A percentile compares a stretch with the other conserved stretches of the same genome.
Conservation (phyloP, 164 flowering plant species). For the Aristolochia contorta region DNA sequence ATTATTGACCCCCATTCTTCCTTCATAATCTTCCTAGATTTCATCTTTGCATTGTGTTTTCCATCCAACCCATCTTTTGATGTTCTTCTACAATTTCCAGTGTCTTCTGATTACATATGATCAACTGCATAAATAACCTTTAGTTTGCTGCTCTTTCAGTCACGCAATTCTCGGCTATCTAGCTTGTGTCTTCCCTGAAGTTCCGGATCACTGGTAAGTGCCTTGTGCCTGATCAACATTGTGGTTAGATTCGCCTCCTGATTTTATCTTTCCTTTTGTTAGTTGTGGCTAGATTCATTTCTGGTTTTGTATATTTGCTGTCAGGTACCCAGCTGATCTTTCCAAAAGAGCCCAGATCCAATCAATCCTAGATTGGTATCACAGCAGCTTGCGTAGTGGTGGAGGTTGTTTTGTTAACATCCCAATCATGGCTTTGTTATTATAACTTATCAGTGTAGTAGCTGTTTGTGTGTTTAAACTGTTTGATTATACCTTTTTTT, state of each 20-base stretch:
- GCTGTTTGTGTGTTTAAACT: no score
- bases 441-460: no score
- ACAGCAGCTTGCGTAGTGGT: slow-evolving; percentile 68
- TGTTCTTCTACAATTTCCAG: no score
- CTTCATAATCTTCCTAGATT: no score
- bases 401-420: slow-evolving; percentile 33
- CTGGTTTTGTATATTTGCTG: slow-evolving; percentile 1
- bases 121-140: not conserved
- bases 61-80: no score
- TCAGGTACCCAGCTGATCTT: slow-evolving; percentile 85
- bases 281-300: not conserved
- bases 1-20: no score
- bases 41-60: no score
- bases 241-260: no score
- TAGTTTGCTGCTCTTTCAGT: slow-evolving; percentile 31
- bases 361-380: slow-evolving; percentile 93
- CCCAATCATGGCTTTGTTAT: no score
- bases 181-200: slow-evolving; percentile 70
- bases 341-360: slow-evolving; percentile 65
- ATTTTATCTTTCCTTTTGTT: no score
- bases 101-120: not conserved
- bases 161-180: slow-evolving; percentile 86
- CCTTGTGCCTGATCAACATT: no score
- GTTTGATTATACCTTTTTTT: no score
- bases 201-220: slow-evolving; percentile 80